These are phyloP conservation scores for Chiua virens DNA, from an alignment of 768 basidiomycete species.

Conservation along the genomic window DNA sequence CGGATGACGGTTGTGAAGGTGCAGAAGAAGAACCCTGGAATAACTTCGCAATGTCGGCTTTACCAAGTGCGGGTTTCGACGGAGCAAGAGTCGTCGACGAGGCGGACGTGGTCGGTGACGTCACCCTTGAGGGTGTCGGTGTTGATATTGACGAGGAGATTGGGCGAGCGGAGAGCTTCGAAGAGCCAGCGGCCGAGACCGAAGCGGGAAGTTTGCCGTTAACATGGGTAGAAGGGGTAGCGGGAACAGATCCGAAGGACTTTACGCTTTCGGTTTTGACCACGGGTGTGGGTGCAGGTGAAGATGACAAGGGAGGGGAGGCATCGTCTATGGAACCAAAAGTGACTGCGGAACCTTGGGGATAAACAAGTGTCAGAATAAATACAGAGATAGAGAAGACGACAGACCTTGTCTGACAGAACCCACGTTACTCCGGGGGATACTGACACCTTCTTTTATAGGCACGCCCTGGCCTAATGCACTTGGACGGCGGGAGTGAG, in stretches of 20 bases:
- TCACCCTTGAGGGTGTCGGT: conserved; percentile 24
- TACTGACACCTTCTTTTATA: conserved; percentile 78
- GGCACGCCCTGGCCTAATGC: conserved; percentile 68
- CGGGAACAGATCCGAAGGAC: conserved; percentile 79
- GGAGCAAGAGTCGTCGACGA: conserved; percentile 37
- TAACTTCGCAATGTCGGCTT: conserved; percentile 41
- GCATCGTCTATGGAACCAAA: conserved; percentile 91
- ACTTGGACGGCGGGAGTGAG: conserved; percentile 81
- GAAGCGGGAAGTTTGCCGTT: conserved; percentile 63
- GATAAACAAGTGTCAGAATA: conserved; percentile 1
- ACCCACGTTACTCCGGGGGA: conserved; percentile 61
- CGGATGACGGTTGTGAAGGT: conserved; percentile 51
- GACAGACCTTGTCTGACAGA: conserved; percentile 66
- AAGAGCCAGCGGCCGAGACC: conserved; percentile 40
- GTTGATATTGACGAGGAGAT: conserved; percentile 19
- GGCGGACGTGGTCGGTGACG: conserved; percentile 33
- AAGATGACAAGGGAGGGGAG: conserved; percentile 74
- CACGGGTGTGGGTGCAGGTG: conserved; percentile 66
- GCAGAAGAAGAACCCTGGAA: conserved; percentile 39
- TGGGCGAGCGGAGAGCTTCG: conserved; percentile 30
- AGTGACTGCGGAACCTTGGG: conserved; percentile 66
- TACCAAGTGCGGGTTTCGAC: conserved; percentile 30
- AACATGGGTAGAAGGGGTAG: conserved; percentile 45
- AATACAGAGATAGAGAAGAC: conserved; percentile 6
- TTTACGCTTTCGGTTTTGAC: conserved; percentile 73